phyloP scores from a whole-genome alignment of 495 filamentous ascomycete genomes.

The Penicillium macrosclerotiorum region DNA sequence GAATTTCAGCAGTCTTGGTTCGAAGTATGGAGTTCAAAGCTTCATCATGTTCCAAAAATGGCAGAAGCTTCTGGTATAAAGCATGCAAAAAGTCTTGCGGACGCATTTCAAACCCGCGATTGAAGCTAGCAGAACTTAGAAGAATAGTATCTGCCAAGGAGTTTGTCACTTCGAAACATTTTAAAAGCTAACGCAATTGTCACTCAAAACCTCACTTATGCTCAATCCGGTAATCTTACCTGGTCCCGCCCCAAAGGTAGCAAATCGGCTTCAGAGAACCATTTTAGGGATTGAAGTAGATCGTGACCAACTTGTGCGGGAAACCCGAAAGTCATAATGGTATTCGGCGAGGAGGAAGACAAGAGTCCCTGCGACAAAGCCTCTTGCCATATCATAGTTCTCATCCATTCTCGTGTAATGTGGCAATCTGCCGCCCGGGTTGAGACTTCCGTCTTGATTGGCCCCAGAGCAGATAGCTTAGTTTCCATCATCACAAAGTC shows the following conservation, averaged over 20 bases:
- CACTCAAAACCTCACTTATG: no score
- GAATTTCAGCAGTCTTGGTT: constrained; percentile 28
- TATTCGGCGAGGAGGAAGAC: constrained; percentile 51
- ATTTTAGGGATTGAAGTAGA: constrained; percentile 48
- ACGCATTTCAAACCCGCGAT: constrained; percentile 17
- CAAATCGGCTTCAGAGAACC: constrained; percentile 26
- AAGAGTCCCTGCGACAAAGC: constrained; percentile 49
- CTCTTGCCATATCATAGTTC: constrained; percentile 77
- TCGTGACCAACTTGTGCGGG: constrained; percentile 69
- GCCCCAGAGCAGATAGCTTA: constrained; percentile 16
- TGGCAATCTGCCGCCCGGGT: constrained; percentile 29
- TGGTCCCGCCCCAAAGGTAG: constrained; percentile 34
- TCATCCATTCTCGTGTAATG: constrained; percentile 61
- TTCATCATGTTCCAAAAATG: constrained; percentile 28
- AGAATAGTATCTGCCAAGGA: constrained; percentile 34
- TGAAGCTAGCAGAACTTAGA: constrained; percentile 3
- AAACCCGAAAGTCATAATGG: constrained; percentile 66
- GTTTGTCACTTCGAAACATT: constrained; percentile 37
- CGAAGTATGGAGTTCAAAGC: constrained; percentile 29
- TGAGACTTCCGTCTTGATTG: constrained; percentile 10
- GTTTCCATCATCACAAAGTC: constrained; percentile 20
- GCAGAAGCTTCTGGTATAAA: constrained; percentile 30
- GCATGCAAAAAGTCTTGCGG: constrained; percentile 33
- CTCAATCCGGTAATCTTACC: no score
- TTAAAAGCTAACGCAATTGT: constrained; percentile 20